Conservation (phyloP, 2,329 filamentous ascomycete species). For the Lachnellula willkommii region DNA sequence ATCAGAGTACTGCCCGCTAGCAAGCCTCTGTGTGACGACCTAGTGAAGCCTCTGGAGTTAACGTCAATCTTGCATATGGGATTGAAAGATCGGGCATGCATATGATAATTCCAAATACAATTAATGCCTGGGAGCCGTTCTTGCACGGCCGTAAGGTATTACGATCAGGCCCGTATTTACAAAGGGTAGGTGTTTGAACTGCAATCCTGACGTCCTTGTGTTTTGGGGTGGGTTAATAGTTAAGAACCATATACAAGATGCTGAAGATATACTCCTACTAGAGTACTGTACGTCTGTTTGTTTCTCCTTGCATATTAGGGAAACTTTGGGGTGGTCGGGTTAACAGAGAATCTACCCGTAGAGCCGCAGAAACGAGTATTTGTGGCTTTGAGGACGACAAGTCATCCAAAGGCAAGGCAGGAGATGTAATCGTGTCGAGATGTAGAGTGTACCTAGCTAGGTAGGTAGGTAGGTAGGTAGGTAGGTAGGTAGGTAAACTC, state of each 20-base stretch:
- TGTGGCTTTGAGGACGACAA: neutral
- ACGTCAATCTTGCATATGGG: too few relatives aligned
- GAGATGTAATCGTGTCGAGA: neutral
- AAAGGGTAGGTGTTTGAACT: neutral
- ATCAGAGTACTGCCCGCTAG: too few relatives aligned
- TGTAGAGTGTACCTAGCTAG: too few relatives aligned
- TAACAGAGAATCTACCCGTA: slow-evolving; percentile 3
- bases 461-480: too few relatives aligned
- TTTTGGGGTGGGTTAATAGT: too few relatives aligned
- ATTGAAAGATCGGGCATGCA: too few relatives aligned
- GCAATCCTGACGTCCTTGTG: too few relatives aligned
- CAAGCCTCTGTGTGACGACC: too few relatives aligned
- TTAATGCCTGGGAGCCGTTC: neutral
- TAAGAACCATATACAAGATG: too few relatives aligned
- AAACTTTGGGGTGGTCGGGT: neutral
- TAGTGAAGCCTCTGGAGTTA: too few relatives aligned
- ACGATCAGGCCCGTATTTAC: neutral
- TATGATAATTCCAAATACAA: neutral
- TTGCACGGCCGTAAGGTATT: neutral
- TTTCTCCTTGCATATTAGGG: neutral
- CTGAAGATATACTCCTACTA: too few relatives aligned
- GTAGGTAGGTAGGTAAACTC: slow-evolving; percentile 1
- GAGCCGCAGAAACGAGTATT: neutral
- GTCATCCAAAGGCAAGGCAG: neutral
- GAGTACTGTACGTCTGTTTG: neutral